Base-by-base conservation (phyloP, 352 stramenopile species). In the Pythium rishiriense region DNA sequence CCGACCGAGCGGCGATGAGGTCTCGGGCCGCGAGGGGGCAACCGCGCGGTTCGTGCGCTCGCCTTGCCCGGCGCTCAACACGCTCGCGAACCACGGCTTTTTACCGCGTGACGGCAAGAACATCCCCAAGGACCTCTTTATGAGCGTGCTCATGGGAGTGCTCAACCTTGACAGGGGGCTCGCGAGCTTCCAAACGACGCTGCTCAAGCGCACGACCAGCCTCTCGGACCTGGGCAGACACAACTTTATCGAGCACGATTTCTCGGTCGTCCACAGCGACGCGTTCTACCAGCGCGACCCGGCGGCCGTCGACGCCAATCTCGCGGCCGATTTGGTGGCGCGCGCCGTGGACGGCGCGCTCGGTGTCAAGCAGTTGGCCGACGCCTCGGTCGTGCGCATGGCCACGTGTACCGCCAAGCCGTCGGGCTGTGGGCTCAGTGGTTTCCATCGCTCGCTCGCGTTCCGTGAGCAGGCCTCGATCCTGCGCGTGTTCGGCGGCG, bases 221-320 rank as follows among this genome's bases (percentile, higher is more conserved):
- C 67, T 90, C 0, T 56, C 59, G n/a, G 73, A 79, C 37, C 69
- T 87, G 15, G 45, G 64, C 53, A 73, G 57, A 12, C 78, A 85
- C 72, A 83, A 81, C 66, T 70, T 64, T 15, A 74, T 82, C 39
- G 78, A 85, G 51, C 78, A 83, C 52, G 78, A 87, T 29, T 75
- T 73, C 35, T 87, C 78, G 25, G 52, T 87, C 17, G 68, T 66
- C 15, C 76, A 81, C 52, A 56, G 59, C 1, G 76, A 85, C 46
- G 65, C 64, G 11, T 72, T 73, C 53, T 78, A 66, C 59, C 75
- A 68, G 28, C 35, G 55, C 42, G 69, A 84, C 58, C 72, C 76
- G 5, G 62, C 69, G 29, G 41, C 46, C n/a, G 70, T 67, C 9
- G 75, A 76, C 50, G 51, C 54, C 22, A 69, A 66, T 19, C 55